Evolutionary conservation across 225 moss, liverwort and hornwort genomes (phyloP).

Genomic region (Lunularia cruciata): DNA sequence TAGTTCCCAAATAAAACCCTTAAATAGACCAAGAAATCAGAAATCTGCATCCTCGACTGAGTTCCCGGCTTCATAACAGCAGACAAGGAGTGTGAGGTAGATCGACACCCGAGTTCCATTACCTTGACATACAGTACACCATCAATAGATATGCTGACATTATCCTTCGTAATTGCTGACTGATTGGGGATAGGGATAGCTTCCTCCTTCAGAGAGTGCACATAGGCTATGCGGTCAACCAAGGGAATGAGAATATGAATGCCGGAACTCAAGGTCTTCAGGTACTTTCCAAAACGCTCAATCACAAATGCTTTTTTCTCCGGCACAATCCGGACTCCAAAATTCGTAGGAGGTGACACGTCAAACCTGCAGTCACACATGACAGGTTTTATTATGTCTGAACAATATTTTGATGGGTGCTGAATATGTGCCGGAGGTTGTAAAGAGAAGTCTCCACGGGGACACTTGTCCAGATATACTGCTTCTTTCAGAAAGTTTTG

Average conservation of each 20-base stretch:
- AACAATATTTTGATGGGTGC: too few species aligned
- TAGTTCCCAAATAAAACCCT: too few species aligned
- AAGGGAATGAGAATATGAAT: constrained; percentile 93
- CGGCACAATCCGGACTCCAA: constrained; percentile 95
- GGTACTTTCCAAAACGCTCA: constrained; percentile 96
- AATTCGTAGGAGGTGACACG: constrained; percentile 79
- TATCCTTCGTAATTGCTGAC: constrained; percentile 97
- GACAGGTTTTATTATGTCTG: too few species aligned
- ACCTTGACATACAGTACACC: constrained; percentile 93
- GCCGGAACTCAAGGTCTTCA: constrained; percentile 92
- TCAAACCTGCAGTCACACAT: constrained; percentile 93
- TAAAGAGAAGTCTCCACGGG: too few species aligned
- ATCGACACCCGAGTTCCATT: background rate
- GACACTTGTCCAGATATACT: too few species aligned
- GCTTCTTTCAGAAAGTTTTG: too few species aligned
- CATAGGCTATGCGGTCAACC: constrained; percentile 92
- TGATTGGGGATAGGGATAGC: constrained; percentile 97
- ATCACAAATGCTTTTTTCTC: constrained; percentile 99
- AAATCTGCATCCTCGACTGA: too few species aligned
- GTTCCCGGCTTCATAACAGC: too few species aligned
- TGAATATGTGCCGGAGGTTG: too few species aligned
- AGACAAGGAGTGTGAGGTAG: too few species aligned
- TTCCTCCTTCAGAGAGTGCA: constrained; percentile 97
- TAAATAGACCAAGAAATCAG: too few species aligned
- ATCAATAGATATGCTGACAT: constrained; percentile 97